Evolutionary conservation across 495 filamentous ascomycete genomes (phyloP).

Genomic region (Neurospora africana): DNA sequence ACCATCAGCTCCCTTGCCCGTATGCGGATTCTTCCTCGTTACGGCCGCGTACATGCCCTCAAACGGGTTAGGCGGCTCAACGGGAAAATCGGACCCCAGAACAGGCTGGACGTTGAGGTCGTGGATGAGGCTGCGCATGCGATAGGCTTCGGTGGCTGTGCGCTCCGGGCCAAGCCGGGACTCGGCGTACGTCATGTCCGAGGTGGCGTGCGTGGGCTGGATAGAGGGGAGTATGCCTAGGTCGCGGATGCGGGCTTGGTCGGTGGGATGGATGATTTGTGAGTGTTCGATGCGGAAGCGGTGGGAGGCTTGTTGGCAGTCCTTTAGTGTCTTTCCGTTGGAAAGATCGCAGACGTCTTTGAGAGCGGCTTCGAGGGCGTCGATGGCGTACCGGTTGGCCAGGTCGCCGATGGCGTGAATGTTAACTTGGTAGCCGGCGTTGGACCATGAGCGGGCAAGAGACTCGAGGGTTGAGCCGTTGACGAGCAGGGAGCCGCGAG

Average conservation of each 20-base stretch:
- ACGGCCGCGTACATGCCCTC: conserved; percentile 55
- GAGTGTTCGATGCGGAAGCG: conserved; percentile 56
- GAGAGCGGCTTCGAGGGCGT: conserved; percentile 40
- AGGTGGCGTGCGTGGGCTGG: conserved; percentile 58
- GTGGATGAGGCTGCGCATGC: conserved; percentile 39
- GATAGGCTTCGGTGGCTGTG: conserved; percentile 40
- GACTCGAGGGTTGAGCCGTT: conserved; percentile 41
- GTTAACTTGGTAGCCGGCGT: conserved; percentile 44
- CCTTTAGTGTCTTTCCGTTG: conserved; percentile 13
- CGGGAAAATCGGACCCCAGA: conserved; percentile 55
- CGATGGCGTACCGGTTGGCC: conserved; percentile 47
- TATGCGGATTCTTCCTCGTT: conserved; percentile 40
- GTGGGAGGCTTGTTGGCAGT: conserved; percentile 32
- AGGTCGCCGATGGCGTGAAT: conserved; percentile 58
- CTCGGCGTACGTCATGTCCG: conserved; percentile 51
- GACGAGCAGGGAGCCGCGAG: conserved; percentile 48
- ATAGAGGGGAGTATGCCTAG: conserved; percentile 54
- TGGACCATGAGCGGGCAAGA: conserved; percentile 39
- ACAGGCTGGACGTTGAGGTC: conserved; percentile 31
- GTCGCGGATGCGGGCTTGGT: conserved; percentile 41
- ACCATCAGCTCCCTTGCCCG: conserved; percentile 34
- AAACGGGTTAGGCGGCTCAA: conserved; percentile 50
- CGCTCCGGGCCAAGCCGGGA: conserved; percentile 41
- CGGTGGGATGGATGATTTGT: conserved; percentile 53
- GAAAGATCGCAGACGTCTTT: conserved; percentile 31